Percentiles rank a stretch among this genome's conserved stretches.
Evolutionary conservation across 2,329 filamentous ascomycete species (phyloP).

Genomic region (Hypocrella siamensis): DNA sequence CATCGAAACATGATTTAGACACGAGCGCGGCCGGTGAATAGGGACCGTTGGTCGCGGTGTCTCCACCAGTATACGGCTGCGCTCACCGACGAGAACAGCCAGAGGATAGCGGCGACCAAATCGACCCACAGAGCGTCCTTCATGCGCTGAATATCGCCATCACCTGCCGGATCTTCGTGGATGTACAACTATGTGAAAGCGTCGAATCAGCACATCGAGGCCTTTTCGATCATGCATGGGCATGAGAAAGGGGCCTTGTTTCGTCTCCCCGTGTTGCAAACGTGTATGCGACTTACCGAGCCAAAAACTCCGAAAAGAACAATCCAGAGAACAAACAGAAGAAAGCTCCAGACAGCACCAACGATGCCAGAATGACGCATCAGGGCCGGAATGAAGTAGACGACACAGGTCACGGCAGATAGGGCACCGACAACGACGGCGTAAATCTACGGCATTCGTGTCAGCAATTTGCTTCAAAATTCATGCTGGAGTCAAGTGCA

Average conservation of each 20-base stretch:
- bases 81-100: slow-evolving; percentile 48
- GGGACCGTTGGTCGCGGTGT: slow-evolving; percentile 32
- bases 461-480: slow-evolving; percentile 1
- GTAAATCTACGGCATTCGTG: slow-evolving; percentile 36
- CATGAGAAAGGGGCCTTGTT: too few relatives aligned
- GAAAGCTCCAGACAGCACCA: slow-evolving; percentile 51
- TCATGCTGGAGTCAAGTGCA: too few relatives aligned
- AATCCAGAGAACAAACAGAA: slow-evolving; percentile 67
- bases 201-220: background rate
- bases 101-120: slow-evolving; percentile 57
- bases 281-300: slow-evolving; percentile 26
- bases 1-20: slow-evolving; percentile 20
- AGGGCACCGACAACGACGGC: slow-evolving; percentile 55
- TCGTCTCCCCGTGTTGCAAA: too few relatives aligned
- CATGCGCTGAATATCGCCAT: slow-evolving; percentile 55
- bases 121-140: slow-evolving; percentile 79
- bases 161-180: slow-evolving; percentile 46
- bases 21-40: slow-evolving; percentile 43
- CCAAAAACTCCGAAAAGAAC: slow-evolving; percentile 74
- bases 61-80: slow-evolving; percentile 43
- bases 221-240: background rate
- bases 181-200: slow-evolving; percentile 46
- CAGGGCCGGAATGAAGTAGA: slow-evolving; percentile 51
- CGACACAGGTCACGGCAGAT: slow-evolving; percentile 44
- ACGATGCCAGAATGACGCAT: slow-evolving; percentile 28